phyloP scores from a whole-genome alignment of 192 early-diverging fungal species.

The Funneliformis mosseae region DNA sequence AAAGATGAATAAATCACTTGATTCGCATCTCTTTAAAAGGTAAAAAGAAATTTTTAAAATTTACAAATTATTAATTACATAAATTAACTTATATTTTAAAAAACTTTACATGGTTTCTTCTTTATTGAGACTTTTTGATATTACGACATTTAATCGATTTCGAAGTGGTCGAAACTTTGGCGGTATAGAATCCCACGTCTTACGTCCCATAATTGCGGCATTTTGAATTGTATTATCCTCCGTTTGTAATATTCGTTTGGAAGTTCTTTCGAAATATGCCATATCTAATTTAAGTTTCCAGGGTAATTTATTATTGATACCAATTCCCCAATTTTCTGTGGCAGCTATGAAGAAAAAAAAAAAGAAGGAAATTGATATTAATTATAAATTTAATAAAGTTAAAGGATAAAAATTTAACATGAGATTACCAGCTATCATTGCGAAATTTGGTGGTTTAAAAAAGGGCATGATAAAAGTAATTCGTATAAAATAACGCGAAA shows the following conservation, averaged over 20 bases:
- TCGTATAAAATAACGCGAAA: too few relatives aligned
- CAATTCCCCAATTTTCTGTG: conserved; percentile 67
- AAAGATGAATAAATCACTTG: conserved; percentile 36
- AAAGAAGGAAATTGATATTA: neutral
- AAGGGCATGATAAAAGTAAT: neutral
- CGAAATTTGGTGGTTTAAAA: neutral
- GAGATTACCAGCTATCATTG: neutral
- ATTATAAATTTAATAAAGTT: neutral
- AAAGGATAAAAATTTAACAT: neutral
- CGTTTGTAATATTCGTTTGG: conserved; percentile 45
- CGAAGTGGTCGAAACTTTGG: conserved; percentile 75
- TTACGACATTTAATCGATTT: conserved; percentile 80
- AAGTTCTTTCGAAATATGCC: conserved; percentile 76
- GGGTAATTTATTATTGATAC: conserved; percentile 67
- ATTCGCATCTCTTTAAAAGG: neutral
- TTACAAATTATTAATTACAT: too few relatives aligned
- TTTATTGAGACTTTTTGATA: conserved; percentile 66
- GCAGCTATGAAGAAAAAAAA: neutral
- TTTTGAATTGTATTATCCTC: conserved; percentile 47
- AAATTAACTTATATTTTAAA: neutral
- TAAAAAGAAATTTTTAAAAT: neutral
- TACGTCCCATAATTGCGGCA: conserved; percentile 91
- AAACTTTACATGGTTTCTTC: conserved; percentile 38
- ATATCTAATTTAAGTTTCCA: conserved; percentile 90
- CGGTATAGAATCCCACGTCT: conserved; percentile 94